Conservation (phyloP, 257 asterid genomes). For the Primulina eburnea region DNA sequence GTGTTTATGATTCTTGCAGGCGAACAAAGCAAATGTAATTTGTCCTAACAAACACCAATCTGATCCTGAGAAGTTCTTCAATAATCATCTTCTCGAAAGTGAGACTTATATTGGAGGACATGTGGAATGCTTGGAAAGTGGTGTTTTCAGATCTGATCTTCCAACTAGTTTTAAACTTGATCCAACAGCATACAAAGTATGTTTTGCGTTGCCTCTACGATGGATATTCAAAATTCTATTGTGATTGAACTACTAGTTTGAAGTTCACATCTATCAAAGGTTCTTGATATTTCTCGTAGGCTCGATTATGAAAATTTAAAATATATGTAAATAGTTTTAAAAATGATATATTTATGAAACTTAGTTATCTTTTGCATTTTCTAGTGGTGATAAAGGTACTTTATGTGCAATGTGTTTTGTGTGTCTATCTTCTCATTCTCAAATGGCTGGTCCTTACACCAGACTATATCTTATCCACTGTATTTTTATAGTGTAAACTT, state of each 20-base stretch:
- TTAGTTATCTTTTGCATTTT: neutral
- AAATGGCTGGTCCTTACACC: neutral
- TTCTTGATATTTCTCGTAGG: neutral
- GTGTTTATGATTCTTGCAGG: conserved; percentile 55
- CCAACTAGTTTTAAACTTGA: conserved; percentile 94
- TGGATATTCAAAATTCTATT: neutral
- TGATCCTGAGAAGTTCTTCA: conserved; percentile 93
- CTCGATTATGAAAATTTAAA: neutral
- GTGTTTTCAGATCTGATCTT: conserved; percentile 97
- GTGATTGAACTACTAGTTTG: neutral
- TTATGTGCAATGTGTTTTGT: neutral
- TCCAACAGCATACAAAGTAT: conserved; percentile 82
- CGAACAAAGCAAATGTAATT: conserved; percentile 86
- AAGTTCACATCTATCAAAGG: neutral
- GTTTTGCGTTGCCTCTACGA: conserved; percentile 23
- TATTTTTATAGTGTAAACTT: neutral
- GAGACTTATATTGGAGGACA: conserved; percentile 99
- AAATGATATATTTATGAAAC: too few relatives aligned
- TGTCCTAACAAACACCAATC: conserved; percentile 98
- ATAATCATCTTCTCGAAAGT: conserved; percentile 81
- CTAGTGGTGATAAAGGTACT: neutral
- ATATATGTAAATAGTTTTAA: neutral
- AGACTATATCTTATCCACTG: neutral
- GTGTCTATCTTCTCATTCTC: neutral
- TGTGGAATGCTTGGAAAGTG: conserved; percentile 98